phyloP scores from a whole-genome alignment of 148 eudicot species.

The Agrostemma githago region DNA sequence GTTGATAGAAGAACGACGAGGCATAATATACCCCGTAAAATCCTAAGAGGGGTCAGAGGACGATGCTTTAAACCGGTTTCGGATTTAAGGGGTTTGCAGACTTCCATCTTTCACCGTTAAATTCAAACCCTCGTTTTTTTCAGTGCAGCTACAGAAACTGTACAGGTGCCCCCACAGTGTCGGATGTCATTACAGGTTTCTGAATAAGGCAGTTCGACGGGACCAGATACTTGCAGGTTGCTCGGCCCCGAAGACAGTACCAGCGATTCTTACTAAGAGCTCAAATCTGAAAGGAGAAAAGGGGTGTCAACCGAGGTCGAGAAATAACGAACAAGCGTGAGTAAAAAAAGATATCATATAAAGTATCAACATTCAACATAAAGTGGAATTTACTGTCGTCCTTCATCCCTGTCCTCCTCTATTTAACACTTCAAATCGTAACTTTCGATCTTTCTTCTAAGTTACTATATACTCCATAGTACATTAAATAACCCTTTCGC shows the following conservation, averaged over 20 bases:
- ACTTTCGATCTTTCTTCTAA: neutral
- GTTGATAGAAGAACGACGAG: conserved; percentile 53
- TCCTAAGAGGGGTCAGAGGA: conserved; percentile 51
- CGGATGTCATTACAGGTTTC: conserved; percentile 11
- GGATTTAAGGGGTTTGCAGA: conserved; percentile 34
- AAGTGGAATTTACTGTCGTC: neutral
- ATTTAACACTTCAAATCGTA: too few relatives aligned
- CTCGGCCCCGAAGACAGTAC: conserved; percentile 13
- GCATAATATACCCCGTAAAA: conserved; percentile 60
- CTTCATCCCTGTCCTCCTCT: too few relatives aligned
- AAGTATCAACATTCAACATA: neutral
- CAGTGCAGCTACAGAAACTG: conserved; percentile 16
- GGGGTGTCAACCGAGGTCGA: neutral
- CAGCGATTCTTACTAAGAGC: conserved; percentile 8
- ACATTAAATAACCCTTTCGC: too few relatives aligned
- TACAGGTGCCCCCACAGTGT: conserved; percentile 15
- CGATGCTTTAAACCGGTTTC: conserved; percentile 34
- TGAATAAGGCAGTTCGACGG: neutral
- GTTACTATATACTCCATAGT: neutral
- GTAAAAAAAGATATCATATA: neutral
- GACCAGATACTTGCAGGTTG: neutral
- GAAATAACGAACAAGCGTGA: neutral
- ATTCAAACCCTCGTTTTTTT: conserved; percentile 13
- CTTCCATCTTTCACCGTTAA: conserved; percentile 53
- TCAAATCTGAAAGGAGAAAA: conserved; percentile 12